These are phyloP conservation scores for Immersiporthe knoxdaviesiana DNA, from an alignment of 2,329 filamentous ascomycete genomes.

Conservation along the genomic window DNA sequence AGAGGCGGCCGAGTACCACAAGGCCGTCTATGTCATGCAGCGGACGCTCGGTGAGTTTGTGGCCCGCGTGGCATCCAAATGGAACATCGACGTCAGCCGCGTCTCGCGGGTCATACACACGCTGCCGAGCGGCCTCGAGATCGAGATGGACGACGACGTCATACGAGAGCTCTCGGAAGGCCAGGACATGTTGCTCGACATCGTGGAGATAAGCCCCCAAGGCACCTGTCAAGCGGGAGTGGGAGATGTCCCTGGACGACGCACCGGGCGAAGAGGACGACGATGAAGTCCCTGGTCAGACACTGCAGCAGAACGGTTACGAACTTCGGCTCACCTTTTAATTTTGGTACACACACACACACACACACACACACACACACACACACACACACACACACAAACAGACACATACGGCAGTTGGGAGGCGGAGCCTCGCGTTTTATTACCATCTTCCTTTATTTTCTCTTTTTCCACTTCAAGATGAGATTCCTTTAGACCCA, in stretches of 20 bases:
- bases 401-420: conserved; percentile 16
- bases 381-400: conserved; percentile 13
- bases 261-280: conserved; percentile 41
- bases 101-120: conserved; percentile 74
- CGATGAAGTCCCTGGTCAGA: conserved; percentile 36
- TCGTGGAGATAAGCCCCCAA: conserved; percentile 48
- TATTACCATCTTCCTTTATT: background rate
- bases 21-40: conserved; percentile 82
- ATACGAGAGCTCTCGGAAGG: conserved; percentile 83
- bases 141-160: conserved; percentile 90
- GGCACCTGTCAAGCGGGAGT: conserved; percentile 56
- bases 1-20: conserved; percentile 68
- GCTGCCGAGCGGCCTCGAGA: conserved; percentile 74
- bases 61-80: conserved; percentile 74
- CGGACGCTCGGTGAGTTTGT: conserved; percentile 77
- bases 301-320: conserved; percentile 40
- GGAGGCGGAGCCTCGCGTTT: background rate
- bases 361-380: conserved; percentile 12
- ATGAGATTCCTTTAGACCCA: conserved; percentile 10
- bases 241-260: conserved; percentile 64
- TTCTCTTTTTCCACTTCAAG: conserved; percentile 7
- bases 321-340: conserved; percentile 54
- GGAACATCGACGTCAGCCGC: conserved; percentile 72
- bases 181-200: conserved; percentile 84
- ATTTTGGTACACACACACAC: conserved; percentile 27